A percentile compares a stretch with the other conserved stretches of the same genome.
phyloP scores from a whole-genome alignment of 306 rosid genomes.

The Biancaea sappan region DNA sequence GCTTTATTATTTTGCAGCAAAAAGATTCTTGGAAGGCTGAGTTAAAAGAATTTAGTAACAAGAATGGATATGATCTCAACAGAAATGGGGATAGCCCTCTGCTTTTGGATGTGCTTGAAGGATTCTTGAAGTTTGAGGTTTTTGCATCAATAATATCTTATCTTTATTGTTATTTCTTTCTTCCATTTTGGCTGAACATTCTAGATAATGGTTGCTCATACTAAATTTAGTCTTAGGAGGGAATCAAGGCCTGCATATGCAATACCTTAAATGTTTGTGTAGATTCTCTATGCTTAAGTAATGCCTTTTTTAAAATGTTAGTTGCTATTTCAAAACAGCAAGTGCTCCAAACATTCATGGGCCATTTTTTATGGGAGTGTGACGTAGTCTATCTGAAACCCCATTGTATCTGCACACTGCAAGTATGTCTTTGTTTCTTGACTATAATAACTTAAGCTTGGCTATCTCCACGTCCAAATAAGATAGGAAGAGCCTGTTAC shows the following conservation, averaged over 20 bases:
- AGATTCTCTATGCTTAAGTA: background rate
- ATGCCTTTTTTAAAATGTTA: background rate
- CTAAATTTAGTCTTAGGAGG: constrained; percentile 15
- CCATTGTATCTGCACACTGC: background rate
- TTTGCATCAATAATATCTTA: background rate
- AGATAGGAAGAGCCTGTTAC: background rate
- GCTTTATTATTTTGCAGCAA: constrained; percentile 57
- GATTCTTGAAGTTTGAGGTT: constrained; percentile 98
- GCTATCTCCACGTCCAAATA: constrained; percentile 22
- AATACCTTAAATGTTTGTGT: background rate
- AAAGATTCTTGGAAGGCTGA: constrained; percentile 94
- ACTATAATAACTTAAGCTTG: background rate
- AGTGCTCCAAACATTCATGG: background rate
- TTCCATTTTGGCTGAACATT: background rate
- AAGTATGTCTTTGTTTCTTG: background rate
- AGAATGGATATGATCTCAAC: constrained; percentile 94
- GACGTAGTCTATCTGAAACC: background rate
- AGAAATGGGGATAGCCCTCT: constrained; percentile 94
- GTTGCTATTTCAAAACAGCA: background rate
- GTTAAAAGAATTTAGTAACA: constrained; percentile 86
- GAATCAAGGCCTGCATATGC: background rate
- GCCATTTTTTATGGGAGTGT: background rate
- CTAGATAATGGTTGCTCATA: background rate
- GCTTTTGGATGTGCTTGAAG: constrained; percentile 97
- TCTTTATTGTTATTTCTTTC: background rate